Conservation (phyloP, 2,329 filamentous ascomycete species). For the Neoscytalidium dimidiatum region DNA sequence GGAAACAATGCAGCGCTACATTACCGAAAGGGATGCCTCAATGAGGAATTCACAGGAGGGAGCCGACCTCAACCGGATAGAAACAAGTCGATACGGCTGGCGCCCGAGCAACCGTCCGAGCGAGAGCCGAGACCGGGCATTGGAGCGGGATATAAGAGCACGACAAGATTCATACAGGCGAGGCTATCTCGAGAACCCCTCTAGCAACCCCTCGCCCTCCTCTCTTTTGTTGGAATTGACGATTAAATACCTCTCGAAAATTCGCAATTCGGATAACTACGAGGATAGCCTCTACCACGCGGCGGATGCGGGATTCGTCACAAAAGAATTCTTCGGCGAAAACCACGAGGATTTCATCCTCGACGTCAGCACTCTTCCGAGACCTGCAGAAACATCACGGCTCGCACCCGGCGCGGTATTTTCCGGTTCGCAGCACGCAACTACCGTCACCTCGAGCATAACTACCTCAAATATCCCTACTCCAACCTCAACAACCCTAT, state of each 20-base stretch:
- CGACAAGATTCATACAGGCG: constrained; percentile 31
- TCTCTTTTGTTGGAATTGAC: constrained; percentile 56
- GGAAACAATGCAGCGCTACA: constrained; percentile 42
- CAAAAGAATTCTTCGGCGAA: constrained; percentile 54
- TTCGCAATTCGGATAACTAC: constrained; percentile 55
- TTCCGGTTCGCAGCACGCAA: constrained; percentile 62
- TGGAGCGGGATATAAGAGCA: constrained; percentile 25
- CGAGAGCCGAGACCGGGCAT: constrained; percentile 14
- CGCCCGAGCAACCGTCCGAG: constrained; percentile 2
- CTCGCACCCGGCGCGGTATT: constrained; percentile 62
- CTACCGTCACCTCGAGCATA: constrained; percentile 34
- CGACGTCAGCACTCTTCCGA: constrained; percentile 53
- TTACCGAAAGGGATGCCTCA: constrained; percentile 40
- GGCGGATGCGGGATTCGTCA: constrained; percentile 55
- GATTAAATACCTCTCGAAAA: constrained; percentile 58
- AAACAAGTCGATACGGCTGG: constrained; percentile 18
- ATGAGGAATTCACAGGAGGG: constrained; percentile 24
- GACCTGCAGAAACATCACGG: constrained; percentile 61
- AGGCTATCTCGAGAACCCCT: constrained; percentile 31
- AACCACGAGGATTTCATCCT: constrained; percentile 61
- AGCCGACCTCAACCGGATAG: constrained; percentile 21
- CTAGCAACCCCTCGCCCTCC: constrained; percentile 26
- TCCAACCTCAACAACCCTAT: constrained; percentile 26
- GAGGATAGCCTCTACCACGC: constrained; percentile 58
- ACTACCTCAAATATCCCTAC: constrained; percentile 22